Base-by-base conservation (phyloP, 1,284 basidiomycete genomes). In the Puccinia coronata region DNA sequence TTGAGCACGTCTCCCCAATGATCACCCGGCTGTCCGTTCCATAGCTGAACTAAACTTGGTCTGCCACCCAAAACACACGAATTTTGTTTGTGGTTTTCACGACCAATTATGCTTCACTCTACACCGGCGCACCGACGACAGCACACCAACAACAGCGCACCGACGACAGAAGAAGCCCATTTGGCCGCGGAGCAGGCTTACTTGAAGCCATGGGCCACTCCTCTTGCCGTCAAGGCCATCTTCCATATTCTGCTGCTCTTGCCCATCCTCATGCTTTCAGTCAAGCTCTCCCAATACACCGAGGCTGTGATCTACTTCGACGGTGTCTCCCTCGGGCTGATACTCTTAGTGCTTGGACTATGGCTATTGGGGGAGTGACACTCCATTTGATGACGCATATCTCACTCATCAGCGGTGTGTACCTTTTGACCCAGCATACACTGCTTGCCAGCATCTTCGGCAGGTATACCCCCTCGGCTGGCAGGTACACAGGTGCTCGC, bases 121-220 rank as follows among this genome's bases (percentile, higher is more conserved):
- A 43, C 51, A 18, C 57, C 67, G 36, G 49, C 67, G 23, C 39
- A 28, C 9, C 34, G 53, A 36, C 28, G 65, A 2, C 53, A 41
- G 2, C 67, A 94, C 86, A 90, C 93, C 0, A 89, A 90, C 0
- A 91, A 92, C 2, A 93, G 95, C 82, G 91, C 95, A 61, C 85
- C 93, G 3, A 88, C 91, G 80, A 93, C 78, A 25, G 41, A 36
- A 18, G 78, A 80, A 16, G 78, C 78, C 5, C 73, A 72, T 63
- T 43, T 72, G 23, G 47, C 53, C 9, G 78, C 69, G 9, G 78
- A 80, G 47, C 57, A 80, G 9, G 59, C 47, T 36, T 80, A 80
- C 61, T 31, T 80, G 2, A 61, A 39, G 34, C 18, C 73, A 6
- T 80, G 78, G 78, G 73, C 78, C 5, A 61, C 36, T 72, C 69